Conservation (phyloP, 192 early-diverging fungal genomes). For the Dissophora ornata region DNA sequence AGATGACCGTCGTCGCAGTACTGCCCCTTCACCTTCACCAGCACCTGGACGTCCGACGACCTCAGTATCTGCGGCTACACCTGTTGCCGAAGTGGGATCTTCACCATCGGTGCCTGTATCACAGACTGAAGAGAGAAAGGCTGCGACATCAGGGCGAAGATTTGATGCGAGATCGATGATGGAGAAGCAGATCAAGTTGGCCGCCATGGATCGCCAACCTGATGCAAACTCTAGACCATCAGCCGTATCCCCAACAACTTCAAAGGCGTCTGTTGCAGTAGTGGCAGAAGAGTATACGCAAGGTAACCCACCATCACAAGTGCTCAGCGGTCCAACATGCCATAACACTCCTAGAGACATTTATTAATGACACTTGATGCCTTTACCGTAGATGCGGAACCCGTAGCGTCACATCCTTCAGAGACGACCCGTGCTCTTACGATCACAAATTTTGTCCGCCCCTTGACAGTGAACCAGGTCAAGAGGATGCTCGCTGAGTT, state of each 20-base stretch:
- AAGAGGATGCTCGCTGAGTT: conserved; percentile 58
- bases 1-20: conserved; percentile 31
- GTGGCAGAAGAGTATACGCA: neutral
- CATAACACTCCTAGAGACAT: too few species aligned
- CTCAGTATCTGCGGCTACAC: neutral
- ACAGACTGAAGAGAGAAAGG: conserved; percentile 12
- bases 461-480: conserved; percentile 59
- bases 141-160: neutral
- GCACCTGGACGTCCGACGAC: conserved; percentile 15
- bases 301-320: conserved; percentile 13
- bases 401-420: neutral
- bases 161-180: conserved; percentile 40
- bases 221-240: conserved; percentile 2
- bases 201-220: conserved; percentile 27
- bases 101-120: conserved; percentile 13
- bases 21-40: conserved; percentile 43
- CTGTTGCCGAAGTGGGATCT: neutral
- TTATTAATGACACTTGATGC: too few species aligned
- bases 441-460: conserved; percentile 70
- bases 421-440: conserved; percentile 47
- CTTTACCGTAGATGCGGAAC: neutral
- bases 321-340: too few species aligned
- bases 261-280: neutral
- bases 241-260: neutral
- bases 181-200: conserved; percentile 36